Base-by-base conservation (phyloP, 169 alveolate species). In the Cryptosporidium parvum region DNA sequence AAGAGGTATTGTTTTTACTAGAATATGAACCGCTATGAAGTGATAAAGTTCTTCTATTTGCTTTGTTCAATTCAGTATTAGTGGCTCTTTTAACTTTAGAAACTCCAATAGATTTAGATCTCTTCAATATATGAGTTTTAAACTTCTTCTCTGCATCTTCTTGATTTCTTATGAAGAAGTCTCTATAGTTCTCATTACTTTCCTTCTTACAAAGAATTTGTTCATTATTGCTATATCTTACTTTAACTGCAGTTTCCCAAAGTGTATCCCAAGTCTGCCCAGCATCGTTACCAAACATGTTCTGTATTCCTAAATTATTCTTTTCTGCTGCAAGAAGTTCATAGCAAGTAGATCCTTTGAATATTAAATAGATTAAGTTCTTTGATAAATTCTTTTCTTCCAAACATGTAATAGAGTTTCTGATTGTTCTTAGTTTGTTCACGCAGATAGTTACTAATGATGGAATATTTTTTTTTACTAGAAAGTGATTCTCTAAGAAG, bases 191-290 rank as follows among this genome's bases (percentile, higher is more conserved):
- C 21, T 75, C 86, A 39, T 58, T 33, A 29, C 14, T n/a, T 42
- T 14, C 26, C 39, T 31, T 75, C 12, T 33, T 75, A 21, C 37
- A 3, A 6, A 75, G 44, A 42, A 58, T 75, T 10, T 73, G 69
- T 23, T 33, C 42, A 4, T 33, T 75, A 58, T 59, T 35, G 14
- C 45, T 35, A 26, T 33, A 75, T 75, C 68, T 53, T 75, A 75
- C 58, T 42, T 59, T 75, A 33, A 75, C 70, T 5, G 86, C 86
- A 56, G 72, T 75, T 42, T 75, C 86, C 86, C 86, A 75, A 39
- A 75, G 71, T 6, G 71, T 21, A 35, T 75, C 86, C 86, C 86
- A 75, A 21, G 21, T 33, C 37, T 56, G 62, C 21, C 86, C 86
- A 35, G 18, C 10, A 42, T 75, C 56, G 6, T 26, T 35, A n/a